phyloP scores from a whole-genome alignment of 208 protist species.

The Crithidia acanthocephali region DNA sequence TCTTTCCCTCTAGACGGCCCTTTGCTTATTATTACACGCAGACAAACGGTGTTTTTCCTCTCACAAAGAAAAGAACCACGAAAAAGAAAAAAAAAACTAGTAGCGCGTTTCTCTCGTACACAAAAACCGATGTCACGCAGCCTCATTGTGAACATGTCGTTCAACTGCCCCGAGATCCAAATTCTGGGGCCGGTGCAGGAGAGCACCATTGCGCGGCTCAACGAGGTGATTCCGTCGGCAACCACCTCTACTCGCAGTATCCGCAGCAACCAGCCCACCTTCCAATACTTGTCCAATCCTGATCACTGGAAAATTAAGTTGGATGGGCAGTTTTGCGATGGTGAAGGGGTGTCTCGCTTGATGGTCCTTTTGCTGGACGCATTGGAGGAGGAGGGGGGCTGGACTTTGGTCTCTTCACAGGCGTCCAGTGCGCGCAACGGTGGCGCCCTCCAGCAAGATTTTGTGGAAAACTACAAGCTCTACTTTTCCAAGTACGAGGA shows the following conservation, averaged over 20 bases:
- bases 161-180: conserved; percentile 86
- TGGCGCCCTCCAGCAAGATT: conserved; percentile 63
- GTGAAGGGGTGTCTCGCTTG: conserved; percentile 74
- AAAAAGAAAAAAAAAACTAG: too few relatives aligned
- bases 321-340: conserved; percentile 84
- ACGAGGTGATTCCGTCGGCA: conserved; percentile 73
- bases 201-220: conserved; percentile 85
- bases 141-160: conserved; percentile 81
- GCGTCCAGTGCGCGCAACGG: conserved; percentile 42
- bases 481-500: conserved; percentile 75
- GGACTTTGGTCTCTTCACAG: conserved; percentile 80
- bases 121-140: conserved; percentile 59
- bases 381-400: conserved; percentile 87
- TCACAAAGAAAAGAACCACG: too few relatives aligned
- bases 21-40: too few relatives aligned
- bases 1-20: neutral
- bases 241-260: conserved; percentile 84
- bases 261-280: conserved; percentile 58
- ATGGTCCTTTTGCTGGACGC: conserved; percentile 88
- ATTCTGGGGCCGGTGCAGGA: conserved; percentile 89
- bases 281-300: conserved; percentile 77
- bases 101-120: neutral
- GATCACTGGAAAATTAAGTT: conserved; percentile 88
- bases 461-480: conserved; percentile 75
- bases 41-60: too few relatives aligned